Evolutionary conservation across 2,329 filamentous ascomycete species (phyloP), one percentile per base, ranked within the genome.

Genomic region (Botryotinia narcissicola): DNA sequence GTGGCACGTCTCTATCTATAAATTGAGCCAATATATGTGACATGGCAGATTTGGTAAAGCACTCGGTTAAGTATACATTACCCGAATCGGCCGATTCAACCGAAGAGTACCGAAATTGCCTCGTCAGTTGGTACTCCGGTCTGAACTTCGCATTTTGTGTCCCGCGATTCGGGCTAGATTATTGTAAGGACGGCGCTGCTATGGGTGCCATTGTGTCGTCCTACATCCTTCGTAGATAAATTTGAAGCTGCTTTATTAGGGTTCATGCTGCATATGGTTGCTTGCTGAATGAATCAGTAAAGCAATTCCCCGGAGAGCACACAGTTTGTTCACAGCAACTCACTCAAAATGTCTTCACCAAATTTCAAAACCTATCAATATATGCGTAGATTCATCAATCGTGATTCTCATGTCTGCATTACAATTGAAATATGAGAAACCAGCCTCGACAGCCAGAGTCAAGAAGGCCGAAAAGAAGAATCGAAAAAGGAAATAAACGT

Each of bases 331-430:
- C 35, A 14, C 51, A 22, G 54, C n/a, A 69, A 69, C 48, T 69
- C 48, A 57, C 48, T 42, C 48, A n/a, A 29, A 44, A 57, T 6
- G 25, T 42, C 42, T 42, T 32, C 37, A 57, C 18, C 35, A 69
- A 57, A 29, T 57, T 51, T 20, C 18, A 32, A 57, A 68, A 32
- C n/a, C 64, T 32, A 14, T 68, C 35, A 69, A 57, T 22, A 69
- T 20, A 40, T 54, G 64, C 48, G 35, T 57, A 14, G 25, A 68
- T 61, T 72, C 70, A 72, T 72, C 18, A 68, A 29, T 57, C 51
- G 32, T 72, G 25, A 68, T 29, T 60, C 70, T 72, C 63, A 57
- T 72, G 40, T 37, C 51, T 68, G 63, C 51, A 72, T 72, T 72
- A 61, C 40, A 72, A 60, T 46, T 48, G 29, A 32, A 67, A 42